A percentile compares a stretch with the other conserved stretches of the same genome.
phyloP scores from a whole-genome alignment of 805 yeast species.

The Jamesozyma jinghongensis region DNA sequence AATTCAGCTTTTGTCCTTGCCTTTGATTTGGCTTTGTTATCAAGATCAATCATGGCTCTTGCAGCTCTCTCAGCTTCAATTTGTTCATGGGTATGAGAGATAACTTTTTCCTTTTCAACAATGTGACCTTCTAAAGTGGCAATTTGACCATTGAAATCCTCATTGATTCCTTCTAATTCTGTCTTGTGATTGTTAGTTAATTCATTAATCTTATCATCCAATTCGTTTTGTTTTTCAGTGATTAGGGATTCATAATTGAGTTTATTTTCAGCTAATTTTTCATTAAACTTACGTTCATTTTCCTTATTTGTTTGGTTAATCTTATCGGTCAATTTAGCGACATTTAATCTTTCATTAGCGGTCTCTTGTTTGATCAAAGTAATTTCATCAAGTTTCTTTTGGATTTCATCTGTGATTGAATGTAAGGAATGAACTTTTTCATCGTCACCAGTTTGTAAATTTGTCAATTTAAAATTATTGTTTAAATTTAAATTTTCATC shows the following conservation, averaged over 20 bases:
- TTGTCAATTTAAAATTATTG: conserved; percentile 20
- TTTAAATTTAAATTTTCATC: conserved; percentile 11
- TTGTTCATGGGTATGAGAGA: conserved; percentile 3
- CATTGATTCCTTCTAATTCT: conserved; percentile 14
- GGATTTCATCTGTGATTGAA: conserved; percentile 19
- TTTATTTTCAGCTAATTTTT: conserved; percentile 21
- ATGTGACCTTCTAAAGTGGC: neutral
- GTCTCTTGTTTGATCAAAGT: conserved; percentile 24
- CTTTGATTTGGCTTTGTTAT: conserved; percentile 5
- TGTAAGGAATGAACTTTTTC: conserved; percentile 18
- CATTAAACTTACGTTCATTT: conserved; percentile 20
- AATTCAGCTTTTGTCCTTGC: conserved; percentile 9
- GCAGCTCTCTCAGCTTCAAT: conserved; percentile 5
- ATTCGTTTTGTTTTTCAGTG: conserved; percentile 20
- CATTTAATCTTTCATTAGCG: conserved; percentile 21
- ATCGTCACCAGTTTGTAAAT: conserved; percentile 17
- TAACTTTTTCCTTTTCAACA: neutral
- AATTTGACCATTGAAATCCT: conserved; percentile 14
- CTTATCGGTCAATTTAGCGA: conserved; percentile 21
- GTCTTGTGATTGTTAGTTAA: conserved; percentile 16
- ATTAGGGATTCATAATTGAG: conserved; percentile 19
- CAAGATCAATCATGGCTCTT: neutral
- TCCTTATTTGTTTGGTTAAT: conserved; percentile 21
- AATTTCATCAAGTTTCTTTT: conserved; percentile 14
- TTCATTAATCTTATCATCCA: conserved; percentile 13